These are phyloP conservation scores for Termitomyces sp. DNA, from an alignment of 768 basidiomycete species.

Conservation along the genomic window DNA sequence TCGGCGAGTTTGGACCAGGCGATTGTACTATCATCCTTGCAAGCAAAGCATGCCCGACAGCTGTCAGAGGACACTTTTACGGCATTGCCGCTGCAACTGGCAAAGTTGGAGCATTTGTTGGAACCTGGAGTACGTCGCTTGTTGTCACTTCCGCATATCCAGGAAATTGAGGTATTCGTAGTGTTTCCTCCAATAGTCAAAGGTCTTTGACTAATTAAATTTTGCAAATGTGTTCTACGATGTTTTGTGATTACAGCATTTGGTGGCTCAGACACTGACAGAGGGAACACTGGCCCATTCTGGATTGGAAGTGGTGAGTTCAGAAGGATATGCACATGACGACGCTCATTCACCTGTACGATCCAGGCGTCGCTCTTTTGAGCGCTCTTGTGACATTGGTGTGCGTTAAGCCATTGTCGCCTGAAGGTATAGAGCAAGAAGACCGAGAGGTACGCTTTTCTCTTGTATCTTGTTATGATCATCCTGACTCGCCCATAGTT, in stretches of 20 bases:
- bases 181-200: slow-evolving; percentile 63
- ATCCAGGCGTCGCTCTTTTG: slow-evolving; percentile 58
- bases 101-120: slow-evolving; percentile 77
- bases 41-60: slow-evolving; percentile 78
- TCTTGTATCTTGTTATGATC: neutral
- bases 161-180: slow-evolving; percentile 15
- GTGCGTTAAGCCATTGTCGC: slow-evolving; percentile 66
- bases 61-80: slow-evolving; percentile 78
- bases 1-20: slow-evolving; percentile 87
- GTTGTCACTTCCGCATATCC: neutral
- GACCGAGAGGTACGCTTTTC: neutral
- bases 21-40: slow-evolving; percentile 74
- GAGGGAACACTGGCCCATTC: slow-evolving; percentile 79
- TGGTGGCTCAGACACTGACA: slow-evolving; percentile 41
- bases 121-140: slow-evolving; percentile 62
- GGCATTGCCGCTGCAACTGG: slow-evolving; percentile 84
- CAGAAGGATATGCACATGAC: neutral
- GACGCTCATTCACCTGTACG: neutral
- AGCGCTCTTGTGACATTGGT: slow-evolving; percentile 69
- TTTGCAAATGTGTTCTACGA: neutral
- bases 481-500: slow-evolving; percentile 37
- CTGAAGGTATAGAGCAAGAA: slow-evolving; percentile 75
- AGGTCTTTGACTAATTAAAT: slow-evolving; percentile 29
- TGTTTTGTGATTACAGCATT: slow-evolving; percentile 38
- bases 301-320: slow-evolving; percentile 66